Evolutionary conservation across 1,284 basidiomycete species (phyloP).

Genomic region (Sporisorium exsertum): DNA sequence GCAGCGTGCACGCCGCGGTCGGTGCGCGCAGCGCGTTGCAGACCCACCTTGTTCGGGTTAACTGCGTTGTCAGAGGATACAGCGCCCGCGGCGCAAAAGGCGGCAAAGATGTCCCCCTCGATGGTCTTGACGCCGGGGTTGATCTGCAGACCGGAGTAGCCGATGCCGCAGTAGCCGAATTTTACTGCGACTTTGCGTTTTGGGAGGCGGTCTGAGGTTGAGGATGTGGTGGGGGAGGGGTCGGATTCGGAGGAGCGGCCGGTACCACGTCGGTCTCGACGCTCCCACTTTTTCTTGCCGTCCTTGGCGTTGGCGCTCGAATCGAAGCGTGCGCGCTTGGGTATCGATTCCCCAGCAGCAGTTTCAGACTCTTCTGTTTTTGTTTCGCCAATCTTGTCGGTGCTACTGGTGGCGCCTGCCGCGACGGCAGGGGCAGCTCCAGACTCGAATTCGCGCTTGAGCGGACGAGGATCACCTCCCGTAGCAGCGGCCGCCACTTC

Average conservation of each 20-base stretch:
- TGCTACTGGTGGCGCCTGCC: neutral
- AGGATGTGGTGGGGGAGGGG: neutral
- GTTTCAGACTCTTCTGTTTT: neutral
- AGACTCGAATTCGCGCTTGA: constrained; percentile 23
- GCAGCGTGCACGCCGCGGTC: constrained; percentile 98
- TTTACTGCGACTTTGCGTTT: constrained; percentile 74
- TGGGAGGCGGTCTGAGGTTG: constrained; percentile 68
- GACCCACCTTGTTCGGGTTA: constrained; percentile 87
- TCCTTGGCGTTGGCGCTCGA: neutral
- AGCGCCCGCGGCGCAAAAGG: constrained; percentile 87
- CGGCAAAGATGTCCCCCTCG: constrained; percentile 89
- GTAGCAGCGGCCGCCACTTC: constrained; percentile 15
- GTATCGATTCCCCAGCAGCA: too few species aligned
- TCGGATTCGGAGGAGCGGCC: constrained; percentile 1
- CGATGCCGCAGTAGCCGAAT: constrained; percentile 74
- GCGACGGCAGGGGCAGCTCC: neutral
- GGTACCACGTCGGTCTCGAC: constrained; percentile 42
- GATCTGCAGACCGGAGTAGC: constrained; percentile 94
- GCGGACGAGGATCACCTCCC: neutral
- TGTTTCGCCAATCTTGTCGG: neutral
- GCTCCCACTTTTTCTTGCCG: constrained; percentile 34
- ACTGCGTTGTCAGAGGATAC: constrained; percentile 92
- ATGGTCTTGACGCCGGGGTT: constrained; percentile 80
- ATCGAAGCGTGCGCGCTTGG: constrained; percentile 39
- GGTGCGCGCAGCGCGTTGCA: constrained; percentile 91